Conservation (phyloP, 2,329 filamentous ascomycete species). For the Botrytis galanthina region DNA sequence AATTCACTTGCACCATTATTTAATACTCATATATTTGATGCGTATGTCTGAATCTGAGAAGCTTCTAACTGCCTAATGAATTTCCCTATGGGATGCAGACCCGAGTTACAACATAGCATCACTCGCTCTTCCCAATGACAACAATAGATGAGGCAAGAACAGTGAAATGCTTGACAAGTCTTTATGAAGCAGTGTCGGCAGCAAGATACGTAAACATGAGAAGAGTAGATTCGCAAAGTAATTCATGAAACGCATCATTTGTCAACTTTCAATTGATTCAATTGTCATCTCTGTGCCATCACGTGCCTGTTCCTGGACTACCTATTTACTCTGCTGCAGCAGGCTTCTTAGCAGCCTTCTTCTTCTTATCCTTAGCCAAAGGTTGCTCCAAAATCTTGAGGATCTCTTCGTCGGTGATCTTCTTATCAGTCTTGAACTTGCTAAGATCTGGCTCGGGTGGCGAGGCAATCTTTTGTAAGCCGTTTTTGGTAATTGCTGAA, state of each 20-base stretch:
- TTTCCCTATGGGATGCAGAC: slow-evolving; percentile 12
- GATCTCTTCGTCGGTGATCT: slow-evolving; percentile 94
- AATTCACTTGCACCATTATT: slow-evolving; percentile 12
- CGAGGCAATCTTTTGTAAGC: slow-evolving; percentile 78
- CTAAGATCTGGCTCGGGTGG: slow-evolving; percentile 73
- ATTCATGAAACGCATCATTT: slow-evolving; percentile 2
- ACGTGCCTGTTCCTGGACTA: slow-evolving; percentile 41
- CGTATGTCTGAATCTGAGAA: slow-evolving; percentile 33
- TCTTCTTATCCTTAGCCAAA: slow-evolving; percentile 68
- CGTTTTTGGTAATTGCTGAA: slow-evolving; percentile 94
- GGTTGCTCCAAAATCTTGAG: slow-evolving; percentile 92
- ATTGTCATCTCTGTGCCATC: slow-evolving; percentile 15
- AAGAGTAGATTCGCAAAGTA: not conserved
- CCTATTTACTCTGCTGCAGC: slow-evolving; percentile 35
- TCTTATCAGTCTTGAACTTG: slow-evolving; percentile 93
- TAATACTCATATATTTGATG: slow-evolving; percentile 24
- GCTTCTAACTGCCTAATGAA: slow-evolving; percentile 26
- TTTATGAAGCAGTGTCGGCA: slow-evolving; percentile 24
- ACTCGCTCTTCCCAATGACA: not conserved
- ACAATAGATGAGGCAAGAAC: slow-evolving; percentile 8
- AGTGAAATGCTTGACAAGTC: slow-evolving; percentile 15
- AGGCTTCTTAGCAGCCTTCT: slow-evolving; percentile 49
- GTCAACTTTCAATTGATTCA: not conserved
- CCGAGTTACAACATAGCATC: slow-evolving; percentile 7
- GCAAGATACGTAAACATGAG: slow-evolving; percentile 23